phyloP scores from a whole-genome alignment of 306 rosid species.

The Dalbergia cochinchinensis region DNA sequence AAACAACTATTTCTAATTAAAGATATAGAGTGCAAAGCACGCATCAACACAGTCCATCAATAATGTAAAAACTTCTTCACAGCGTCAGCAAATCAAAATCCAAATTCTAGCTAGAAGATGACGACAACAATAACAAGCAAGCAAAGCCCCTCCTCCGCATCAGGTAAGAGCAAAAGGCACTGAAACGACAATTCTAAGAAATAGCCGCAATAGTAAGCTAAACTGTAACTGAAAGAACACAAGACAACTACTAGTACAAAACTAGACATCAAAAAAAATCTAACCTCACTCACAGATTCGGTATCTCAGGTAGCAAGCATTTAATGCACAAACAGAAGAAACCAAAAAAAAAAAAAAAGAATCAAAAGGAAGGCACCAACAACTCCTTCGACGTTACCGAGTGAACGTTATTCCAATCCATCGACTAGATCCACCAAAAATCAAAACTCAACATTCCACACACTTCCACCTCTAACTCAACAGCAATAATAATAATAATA shows the following conservation, averaged over 20 bases:
- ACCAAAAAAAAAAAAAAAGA: not conserved
- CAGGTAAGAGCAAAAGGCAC: not conserved
- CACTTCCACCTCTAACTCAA: slow-evolving; percentile 1
- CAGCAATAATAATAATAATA: not conserved
- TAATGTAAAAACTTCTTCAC: not conserved
- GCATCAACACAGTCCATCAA: not conserved
- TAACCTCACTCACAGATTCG: not conserved
- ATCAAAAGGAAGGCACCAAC: not conserved
- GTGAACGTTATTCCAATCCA: slow-evolving; percentile 14
- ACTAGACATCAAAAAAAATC: not conserved
- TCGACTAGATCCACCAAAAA: slow-evolving; percentile 31
- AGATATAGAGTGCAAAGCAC: not conserved
- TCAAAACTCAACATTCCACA: slow-evolving; percentile 3
- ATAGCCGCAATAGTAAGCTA: not conserved
- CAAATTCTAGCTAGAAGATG: not conserved
- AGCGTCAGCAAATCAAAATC: not conserved
- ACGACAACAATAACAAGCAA: not conserved
- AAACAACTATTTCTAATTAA: slow-evolving; percentile 20
- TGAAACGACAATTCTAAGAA: not conserved
- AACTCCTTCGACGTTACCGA: slow-evolving; percentile 15
- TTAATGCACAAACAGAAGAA: not conserved
- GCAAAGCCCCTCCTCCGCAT: not conserved
- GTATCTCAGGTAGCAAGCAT: not conserved
- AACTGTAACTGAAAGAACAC: slow-evolving; percentile 1
- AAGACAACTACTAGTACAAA: not conserved